These are phyloP conservation scores for Potentilla sterilis DNA, from an alignment of 306 rosid species.

Conservation along the genomic window DNA sequence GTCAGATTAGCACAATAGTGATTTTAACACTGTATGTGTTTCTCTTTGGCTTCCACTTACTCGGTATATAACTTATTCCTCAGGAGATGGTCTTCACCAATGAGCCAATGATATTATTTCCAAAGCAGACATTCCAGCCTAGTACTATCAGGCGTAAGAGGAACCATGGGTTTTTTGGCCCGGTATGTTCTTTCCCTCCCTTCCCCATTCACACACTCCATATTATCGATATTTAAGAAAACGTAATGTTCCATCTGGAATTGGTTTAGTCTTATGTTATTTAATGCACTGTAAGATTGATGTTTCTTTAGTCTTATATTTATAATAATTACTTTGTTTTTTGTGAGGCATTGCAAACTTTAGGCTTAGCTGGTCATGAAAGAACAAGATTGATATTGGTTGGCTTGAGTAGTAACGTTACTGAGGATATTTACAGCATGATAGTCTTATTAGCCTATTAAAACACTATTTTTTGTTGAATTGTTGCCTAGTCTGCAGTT, in stretches of 20 bases:
- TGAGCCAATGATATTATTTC: constrained; percentile 77
- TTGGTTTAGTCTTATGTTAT: neutral
- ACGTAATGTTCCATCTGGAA: neutral
- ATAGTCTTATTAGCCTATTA: neutral
- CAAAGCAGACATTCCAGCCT: constrained; percentile 86
- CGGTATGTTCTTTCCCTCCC: constrained; percentile 44
- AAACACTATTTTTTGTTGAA: neutral
- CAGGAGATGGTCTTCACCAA: constrained; percentile 58
- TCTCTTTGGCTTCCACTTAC: neutral
- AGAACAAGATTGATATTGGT: neutral
- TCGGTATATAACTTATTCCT: neutral
- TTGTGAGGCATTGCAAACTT: neutral
- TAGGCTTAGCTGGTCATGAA: neutral
- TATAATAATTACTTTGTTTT: neutral
- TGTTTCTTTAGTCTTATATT: neutral
- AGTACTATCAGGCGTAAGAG: constrained; percentile 76
- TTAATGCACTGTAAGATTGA: neutral
- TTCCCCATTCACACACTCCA: neutral
- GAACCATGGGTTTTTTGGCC: constrained; percentile 82
- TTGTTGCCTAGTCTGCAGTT: neutral
- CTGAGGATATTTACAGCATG: neutral
- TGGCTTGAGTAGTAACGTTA: neutral
- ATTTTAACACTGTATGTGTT: neutral
- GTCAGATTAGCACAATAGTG: neutral
- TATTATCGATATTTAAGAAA: neutral